Percentiles rank a stretch among this genome's conserved stretches.
phyloP scores from a whole-genome alignment of 106 monocot genomes.

The Dendrobium catenatum region DNA sequence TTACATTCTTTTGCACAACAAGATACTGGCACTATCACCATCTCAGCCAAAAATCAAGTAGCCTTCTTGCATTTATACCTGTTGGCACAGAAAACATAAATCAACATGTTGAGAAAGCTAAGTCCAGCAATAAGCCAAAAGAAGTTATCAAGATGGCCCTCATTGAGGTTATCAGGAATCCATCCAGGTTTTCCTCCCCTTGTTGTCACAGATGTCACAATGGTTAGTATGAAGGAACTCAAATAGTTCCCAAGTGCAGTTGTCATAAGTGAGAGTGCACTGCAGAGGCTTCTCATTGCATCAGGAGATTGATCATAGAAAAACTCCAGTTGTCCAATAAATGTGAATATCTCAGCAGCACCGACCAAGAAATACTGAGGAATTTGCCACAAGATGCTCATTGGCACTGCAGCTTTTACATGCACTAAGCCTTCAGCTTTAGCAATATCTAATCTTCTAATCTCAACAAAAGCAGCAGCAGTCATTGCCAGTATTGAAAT shows the following conservation, averaged over 20 bases:
- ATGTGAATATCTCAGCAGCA: slow-evolving; percentile 44
- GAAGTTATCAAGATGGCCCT: slow-evolving; percentile 56
- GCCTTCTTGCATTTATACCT: slow-evolving; percentile 48
- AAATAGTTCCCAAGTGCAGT: slow-evolving; percentile 47
- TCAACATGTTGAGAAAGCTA: slow-evolving; percentile 39
- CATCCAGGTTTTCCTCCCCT: slow-evolving; percentile 55
- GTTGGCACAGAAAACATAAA: slow-evolving; percentile 30
- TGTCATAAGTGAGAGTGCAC: slow-evolving; percentile 40
- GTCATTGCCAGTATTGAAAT: slow-evolving; percentile 50
- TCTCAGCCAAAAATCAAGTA: slow-evolving; percentile 15
- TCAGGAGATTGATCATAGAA: slow-evolving; percentile 70
- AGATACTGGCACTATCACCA: background rate
- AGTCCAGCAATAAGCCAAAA: slow-evolving; percentile 57
- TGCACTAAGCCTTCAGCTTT: slow-evolving; percentile 27
- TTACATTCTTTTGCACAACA: background rate
- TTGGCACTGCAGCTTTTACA: slow-evolving; percentile 27
- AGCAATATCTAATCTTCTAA: slow-evolving; percentile 39
- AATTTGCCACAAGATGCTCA: slow-evolving; percentile 69
- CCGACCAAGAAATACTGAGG: slow-evolving; percentile 56
- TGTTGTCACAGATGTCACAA: slow-evolving; percentile 45
- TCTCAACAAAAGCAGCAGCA: slow-evolving; percentile 51
- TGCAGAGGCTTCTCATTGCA: slow-evolving; percentile 65
- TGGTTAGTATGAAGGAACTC: slow-evolving; percentile 43
- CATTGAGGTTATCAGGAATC: slow-evolving; percentile 74
- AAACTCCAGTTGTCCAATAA: slow-evolving; percentile 53